phyloP scores from a whole-genome alignment of 768 basidiomycete genomes.

The Rhizopogon roseolus region DNA sequence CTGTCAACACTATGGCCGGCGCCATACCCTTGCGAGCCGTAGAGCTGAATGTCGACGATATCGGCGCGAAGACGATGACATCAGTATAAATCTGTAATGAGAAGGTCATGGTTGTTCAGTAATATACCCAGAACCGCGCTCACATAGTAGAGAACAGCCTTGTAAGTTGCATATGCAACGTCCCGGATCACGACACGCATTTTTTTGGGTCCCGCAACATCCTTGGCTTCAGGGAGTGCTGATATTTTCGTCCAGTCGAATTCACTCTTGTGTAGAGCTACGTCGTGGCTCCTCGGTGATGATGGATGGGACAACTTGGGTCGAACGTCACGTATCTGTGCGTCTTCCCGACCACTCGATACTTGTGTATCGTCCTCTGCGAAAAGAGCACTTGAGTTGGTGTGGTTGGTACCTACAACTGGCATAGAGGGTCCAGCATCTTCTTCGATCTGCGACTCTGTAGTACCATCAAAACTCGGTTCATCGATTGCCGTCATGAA shows the following conservation, averaged over 20 bases:
- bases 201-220: constrained; percentile 45
- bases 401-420: neutral
- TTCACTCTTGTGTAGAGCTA: constrained; percentile 13
- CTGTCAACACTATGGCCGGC: constrained; percentile 2
- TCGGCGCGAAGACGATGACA: constrained; percentile 75
- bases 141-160: constrained; percentile 75
- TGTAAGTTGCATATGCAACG: constrained; percentile 59
- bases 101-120: neutral
- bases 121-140: constrained; percentile 12
- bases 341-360: neutral
- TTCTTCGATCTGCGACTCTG: constrained; percentile 16
- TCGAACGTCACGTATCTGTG: constrained; percentile 22
- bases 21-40: constrained; percentile 14
- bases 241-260: neutral
- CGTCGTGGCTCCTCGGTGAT: constrained; percentile 28
- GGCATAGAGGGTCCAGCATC: neutral
- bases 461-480: constrained; percentile 22
- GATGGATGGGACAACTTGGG: constrained; percentile 35
- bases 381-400: constrained; percentile 4
- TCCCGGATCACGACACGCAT: constrained; percentile 49
- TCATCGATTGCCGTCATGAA: constrained; percentile 29
- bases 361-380: constrained; percentile 1
- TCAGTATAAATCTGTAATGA: constrained; percentile 73
- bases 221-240: neutral
- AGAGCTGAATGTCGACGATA: constrained; percentile 62